These are phyloP conservation scores for Alternaria hordeiaustralica DNA, from an alignment of 2,329 filamentous ascomycete genomes.

Conservation along the genomic window DNA sequence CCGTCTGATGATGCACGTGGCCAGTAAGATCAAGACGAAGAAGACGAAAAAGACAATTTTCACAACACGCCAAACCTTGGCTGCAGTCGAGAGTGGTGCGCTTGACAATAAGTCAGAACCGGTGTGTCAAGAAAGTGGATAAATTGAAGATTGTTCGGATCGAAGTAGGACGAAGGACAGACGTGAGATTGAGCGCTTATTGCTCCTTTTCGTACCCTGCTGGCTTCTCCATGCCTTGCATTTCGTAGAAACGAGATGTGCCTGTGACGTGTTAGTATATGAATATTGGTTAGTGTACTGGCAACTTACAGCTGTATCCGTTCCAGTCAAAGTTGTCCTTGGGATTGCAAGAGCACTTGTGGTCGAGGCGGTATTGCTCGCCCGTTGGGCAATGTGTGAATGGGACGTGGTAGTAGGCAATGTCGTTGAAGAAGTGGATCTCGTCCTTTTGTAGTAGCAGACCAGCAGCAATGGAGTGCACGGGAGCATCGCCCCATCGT, in stretches of 20 bases:
- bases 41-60: constrained; percentile 29
- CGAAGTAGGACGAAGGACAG: background rate
- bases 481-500: constrained; percentile 95
- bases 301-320: constrained; percentile 86
- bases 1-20: constrained; percentile 18
- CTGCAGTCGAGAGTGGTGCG: constrained; percentile 32
- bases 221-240: constrained; percentile 82
- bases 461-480: constrained; percentile 94
- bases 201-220: constrained; percentile 80
- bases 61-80: constrained; percentile 33
- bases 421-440: constrained; percentile 98
- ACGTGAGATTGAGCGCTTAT: constrained; percentile 34
- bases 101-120: constrained; percentile 38
- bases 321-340: constrained; percentile 99
- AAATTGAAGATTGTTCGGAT: constrained; percentile 6
- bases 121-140: constrained; percentile 10
- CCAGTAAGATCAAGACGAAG: constrained; percentile 20
- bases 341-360: constrained; percentile 94
- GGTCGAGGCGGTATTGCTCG: constrained; percentile 80
- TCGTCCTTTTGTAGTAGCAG: constrained; percentile 90
- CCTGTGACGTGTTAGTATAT: constrained; percentile 63
- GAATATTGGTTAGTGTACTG: background rate
- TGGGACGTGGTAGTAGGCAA: constrained; percentile 96
- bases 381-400: constrained; percentile 97
- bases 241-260: constrained; percentile 84